These are phyloP conservation scores for Coemansia umbellata DNA, from an alignment of 192 early-diverging fungal genomes.

Conservation along the genomic window DNA sequence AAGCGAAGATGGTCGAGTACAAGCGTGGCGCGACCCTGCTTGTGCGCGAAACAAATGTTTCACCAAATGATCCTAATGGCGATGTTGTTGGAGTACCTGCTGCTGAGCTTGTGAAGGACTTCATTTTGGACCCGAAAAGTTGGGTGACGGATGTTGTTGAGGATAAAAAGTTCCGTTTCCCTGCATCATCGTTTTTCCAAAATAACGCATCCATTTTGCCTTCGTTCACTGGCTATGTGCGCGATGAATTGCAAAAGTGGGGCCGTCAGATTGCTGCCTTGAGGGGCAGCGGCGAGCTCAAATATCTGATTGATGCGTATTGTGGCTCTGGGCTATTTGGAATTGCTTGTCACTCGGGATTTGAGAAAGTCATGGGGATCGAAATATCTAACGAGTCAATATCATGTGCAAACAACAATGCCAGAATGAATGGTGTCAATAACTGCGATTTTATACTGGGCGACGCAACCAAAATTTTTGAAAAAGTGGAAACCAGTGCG, in stretches of 20 bases:
- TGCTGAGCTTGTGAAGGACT: slow-evolving; percentile 47
- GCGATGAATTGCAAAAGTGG: slow-evolving; percentile 54
- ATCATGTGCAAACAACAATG: slow-evolving; percentile 61
- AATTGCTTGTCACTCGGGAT: slow-evolving; percentile 56
- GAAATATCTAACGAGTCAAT: slow-evolving; percentile 63
- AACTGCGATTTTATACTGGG: slow-evolving; percentile 60
- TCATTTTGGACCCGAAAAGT: slow-evolving; percentile 53
- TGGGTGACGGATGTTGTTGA: slow-evolving; percentile 56
- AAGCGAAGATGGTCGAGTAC: slow-evolving; percentile 51
- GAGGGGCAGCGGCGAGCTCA: slow-evolving; percentile 25
- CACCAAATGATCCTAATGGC: slow-evolving; percentile 5
- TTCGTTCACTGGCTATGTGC: slow-evolving; percentile 58
- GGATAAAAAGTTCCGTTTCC: slow-evolving; percentile 58
- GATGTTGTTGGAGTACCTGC: slow-evolving; percentile 15
- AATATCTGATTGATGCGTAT: slow-evolving; percentile 65
- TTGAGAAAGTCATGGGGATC: slow-evolving; percentile 63
- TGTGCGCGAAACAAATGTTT: slow-evolving; percentile 56
- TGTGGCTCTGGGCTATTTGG: slow-evolving; percentile 73
- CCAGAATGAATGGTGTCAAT: slow-evolving; percentile 52
- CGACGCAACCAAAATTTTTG: slow-evolving; percentile 59
- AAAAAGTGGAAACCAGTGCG: slow-evolving; percentile 48
- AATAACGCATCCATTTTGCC: slow-evolving; percentile 65
- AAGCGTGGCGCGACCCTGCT: slow-evolving; percentile 59
- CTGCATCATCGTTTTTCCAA: slow-evolving; percentile 67
- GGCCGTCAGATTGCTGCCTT: slow-evolving; percentile 8